Evolutionary conservation across 352 stramenopile species (phyloP).

Genomic region (Globisporangium nunn): DNA sequence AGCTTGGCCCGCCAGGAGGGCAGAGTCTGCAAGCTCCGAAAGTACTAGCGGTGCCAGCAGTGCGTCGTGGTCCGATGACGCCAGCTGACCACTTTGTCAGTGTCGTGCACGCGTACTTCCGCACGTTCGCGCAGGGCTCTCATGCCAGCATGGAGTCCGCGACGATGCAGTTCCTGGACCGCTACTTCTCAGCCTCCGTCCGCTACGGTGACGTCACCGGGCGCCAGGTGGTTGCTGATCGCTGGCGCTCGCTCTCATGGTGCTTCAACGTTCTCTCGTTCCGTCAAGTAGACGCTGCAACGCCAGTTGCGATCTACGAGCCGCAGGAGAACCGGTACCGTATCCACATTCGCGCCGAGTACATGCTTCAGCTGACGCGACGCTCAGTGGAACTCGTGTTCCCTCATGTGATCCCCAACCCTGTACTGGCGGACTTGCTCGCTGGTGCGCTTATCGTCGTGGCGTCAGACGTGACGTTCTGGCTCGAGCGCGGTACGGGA

Average conservation of each 20-base stretch:
- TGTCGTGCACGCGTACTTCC: conserved; percentile 10
- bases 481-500: conserved; percentile 11
- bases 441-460: conserved; percentile 7
- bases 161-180: conserved; percentile 4
- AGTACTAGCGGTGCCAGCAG: neutral
- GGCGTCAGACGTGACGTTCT: conserved; percentile 15
- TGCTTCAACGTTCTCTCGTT: conserved; percentile 13
- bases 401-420: conserved; percentile 4
- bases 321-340: conserved; percentile 8
- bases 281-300: neutral
- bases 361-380: conserved; percentile 10
- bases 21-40: neutral
- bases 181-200: conserved; percentile 7
- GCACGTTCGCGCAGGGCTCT: conserved; percentile 3
- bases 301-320: conserved; percentile 5
- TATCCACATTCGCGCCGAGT: conserved; percentile 8
- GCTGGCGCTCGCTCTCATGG: conserved; percentile 15
- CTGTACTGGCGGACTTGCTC: neutral
- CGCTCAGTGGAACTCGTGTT: conserved; percentile 14
- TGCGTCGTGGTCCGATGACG: conserved; percentile 6
- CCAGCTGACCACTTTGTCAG: conserved; percentile 9
- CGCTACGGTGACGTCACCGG: conserved; percentile 4
- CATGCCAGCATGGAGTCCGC: conserved; percentile 2
- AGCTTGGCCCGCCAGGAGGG: too few species aligned
- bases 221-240: conserved; percentile 9